phyloP scores from a whole-genome alignment of 2,329 filamentous ascomycete species.

The Colletotrichum destructivum region DNA sequence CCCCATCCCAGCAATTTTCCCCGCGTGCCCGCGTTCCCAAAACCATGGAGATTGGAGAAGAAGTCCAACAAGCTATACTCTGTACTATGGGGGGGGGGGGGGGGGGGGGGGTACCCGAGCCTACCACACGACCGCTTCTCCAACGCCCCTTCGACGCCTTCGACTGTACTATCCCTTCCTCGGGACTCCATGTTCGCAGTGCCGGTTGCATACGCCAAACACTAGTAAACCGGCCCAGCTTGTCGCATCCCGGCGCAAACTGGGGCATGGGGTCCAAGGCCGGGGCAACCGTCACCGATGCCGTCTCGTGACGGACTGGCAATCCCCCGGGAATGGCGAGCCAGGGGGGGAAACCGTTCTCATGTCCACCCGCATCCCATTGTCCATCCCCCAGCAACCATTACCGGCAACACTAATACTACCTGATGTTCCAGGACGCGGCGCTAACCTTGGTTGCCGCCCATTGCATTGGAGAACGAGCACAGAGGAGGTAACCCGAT shows the following conservation, averaged over 20 bases:
- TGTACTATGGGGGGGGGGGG: no score
- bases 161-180: neutral
- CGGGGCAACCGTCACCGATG: conserved; percentile 40
- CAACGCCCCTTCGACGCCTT: neutral
- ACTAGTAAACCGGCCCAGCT: conserved; percentile 8
- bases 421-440: neutral
- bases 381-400: conserved; percentile 7
- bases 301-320: conserved; percentile 15
- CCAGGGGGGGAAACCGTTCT: conserved; percentile 15
- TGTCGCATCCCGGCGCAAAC: conserved; percentile 27
- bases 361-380: conserved; percentile 12
- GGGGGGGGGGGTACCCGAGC: no score
- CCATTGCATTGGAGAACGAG: neutral
- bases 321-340: conserved; percentile 1
- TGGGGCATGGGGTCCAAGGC: conserved; percentile 34
- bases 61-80: conserved; percentile 15
- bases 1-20: conserved; percentile 27
- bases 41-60: conserved; percentile 39
- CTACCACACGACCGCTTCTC: neutral
- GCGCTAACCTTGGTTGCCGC: conserved; percentile 15
- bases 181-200: neutral
- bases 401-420: neutral
- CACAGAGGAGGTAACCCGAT: neutral
- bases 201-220: conserved; percentile 4
- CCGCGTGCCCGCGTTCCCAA: conserved; percentile 35